Percentiles rank a stretch among this genome's conserved stretches.
Conservation (phyloP, 371 early-diverging fungal genomes). For the Mucor sp. region DNA sequence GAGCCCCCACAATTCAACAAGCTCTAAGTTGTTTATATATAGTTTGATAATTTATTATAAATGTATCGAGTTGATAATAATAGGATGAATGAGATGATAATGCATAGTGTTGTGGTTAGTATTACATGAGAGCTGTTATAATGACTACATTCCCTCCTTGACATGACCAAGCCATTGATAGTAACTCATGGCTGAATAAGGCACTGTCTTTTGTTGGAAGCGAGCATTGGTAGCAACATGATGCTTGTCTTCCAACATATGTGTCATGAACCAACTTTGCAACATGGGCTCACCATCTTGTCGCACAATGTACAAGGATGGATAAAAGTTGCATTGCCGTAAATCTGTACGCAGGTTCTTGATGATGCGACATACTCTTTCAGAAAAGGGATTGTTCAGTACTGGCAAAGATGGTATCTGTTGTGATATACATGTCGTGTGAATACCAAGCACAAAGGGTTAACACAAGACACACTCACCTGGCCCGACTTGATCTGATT, state of each 20-base stretch:
- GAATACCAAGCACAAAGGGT: not conserved
- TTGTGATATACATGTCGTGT: not conserved
- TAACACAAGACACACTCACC: conserved; percentile 16
- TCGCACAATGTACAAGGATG: conserved; percentile 57
- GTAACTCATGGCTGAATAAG: conserved; percentile 72
- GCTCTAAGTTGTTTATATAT: conserved; percentile 11
- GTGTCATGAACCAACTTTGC: conserved; percentile 61
- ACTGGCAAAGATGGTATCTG: conserved; percentile 27
- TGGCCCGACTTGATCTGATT: conserved; percentile 30
- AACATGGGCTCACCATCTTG: conserved; percentile 72
- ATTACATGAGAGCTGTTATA: not conserved
- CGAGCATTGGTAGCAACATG: conserved; percentile 7
- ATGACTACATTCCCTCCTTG: conserved; percentile 22
- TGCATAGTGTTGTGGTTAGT: not conserved
- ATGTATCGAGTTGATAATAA: not conserved
- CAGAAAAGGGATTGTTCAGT: conserved; percentile 33
- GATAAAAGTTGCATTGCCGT: conserved; percentile 27
- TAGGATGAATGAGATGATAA: not conserved
- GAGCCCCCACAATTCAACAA: conserved; percentile 16
- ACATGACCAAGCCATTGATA: conserved; percentile 65
- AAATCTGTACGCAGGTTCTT: conserved; percentile 18
- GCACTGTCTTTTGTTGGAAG: conserved; percentile 22
- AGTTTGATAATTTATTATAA: not conserved
- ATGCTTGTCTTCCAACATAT: conserved; percentile 65
- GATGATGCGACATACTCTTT: conserved; percentile 35